A percentile compares a stretch with the other conserved stretches of the same genome.
Evolutionary conservation across 2,329 filamentous ascomycete species (phyloP).

Genomic region (Xylaria hypoxylon): DNA sequence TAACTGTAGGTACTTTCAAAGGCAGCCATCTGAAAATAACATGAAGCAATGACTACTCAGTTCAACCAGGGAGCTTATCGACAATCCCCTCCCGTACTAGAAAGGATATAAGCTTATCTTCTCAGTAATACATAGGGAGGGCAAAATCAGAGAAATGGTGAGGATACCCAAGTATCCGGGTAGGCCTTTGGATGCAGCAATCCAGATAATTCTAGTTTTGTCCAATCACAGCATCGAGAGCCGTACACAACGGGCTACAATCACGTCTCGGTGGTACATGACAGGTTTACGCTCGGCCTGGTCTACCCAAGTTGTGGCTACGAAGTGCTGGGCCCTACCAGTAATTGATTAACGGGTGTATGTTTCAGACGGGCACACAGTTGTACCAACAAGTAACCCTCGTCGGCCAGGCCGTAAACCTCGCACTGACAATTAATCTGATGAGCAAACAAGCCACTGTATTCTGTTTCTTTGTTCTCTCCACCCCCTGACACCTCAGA

Average conservation of each 20-base stretch:
- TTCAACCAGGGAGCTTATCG: no score
- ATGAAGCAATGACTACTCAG: no score
- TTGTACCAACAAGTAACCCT: neutral
- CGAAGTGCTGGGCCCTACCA: no score
- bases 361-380: neutral
- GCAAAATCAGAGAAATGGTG: neutral
- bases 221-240: conserved; percentile 7
- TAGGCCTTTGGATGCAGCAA: neutral
- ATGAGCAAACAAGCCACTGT: conserved; percentile 25
- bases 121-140: neutral
- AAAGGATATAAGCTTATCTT: no score
- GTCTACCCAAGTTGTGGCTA: neutral
- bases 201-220: neutral
- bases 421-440: conserved; percentile 8
- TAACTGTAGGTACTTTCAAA: no score
- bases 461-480: conserved; percentile 19
- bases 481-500: conserved; percentile 1
- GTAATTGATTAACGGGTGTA: neutral
- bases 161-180: neutral
- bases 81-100: no score
- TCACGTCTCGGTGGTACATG: conserved; percentile 14
- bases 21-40: no score
- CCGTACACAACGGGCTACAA: neutral
- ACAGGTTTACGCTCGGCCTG: neutral
- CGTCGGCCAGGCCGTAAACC: neutral